Evolutionary conservation across 164 flowering plant genomes (phyloP).

Genomic region (Echeveria elegans): DNA sequence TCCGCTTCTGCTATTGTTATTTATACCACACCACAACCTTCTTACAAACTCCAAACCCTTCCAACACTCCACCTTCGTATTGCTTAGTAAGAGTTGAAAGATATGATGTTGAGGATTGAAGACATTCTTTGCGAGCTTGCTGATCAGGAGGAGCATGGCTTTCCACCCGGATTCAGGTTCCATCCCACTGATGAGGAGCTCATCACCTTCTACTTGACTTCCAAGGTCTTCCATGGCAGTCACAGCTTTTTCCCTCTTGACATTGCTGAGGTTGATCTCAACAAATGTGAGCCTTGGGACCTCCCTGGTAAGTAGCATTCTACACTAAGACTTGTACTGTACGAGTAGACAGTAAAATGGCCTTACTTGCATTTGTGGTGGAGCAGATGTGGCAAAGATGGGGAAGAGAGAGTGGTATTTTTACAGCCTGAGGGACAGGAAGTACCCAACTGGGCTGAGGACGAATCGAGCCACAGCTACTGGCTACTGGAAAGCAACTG

Average conservation of each 20-base stretch:
- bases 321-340: neutral
- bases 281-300: slow-evolving; percentile 82
- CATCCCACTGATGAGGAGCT: slow-evolving; percentile 95
- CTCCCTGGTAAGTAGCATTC: slow-evolving; percentile 71
- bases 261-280: slow-evolving; percentile 76
- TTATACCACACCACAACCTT: slow-evolving; percentile 14
- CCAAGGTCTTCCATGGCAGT: slow-evolving; percentile 51
- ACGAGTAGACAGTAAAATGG: neutral
- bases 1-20: neutral
- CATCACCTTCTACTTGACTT: slow-evolving; percentile 67
- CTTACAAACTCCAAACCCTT: neutral
- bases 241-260: slow-evolving; percentile 38
- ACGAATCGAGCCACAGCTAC: slow-evolving; percentile 10
- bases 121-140: neutral
- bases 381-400: slow-evolving; percentile 6
- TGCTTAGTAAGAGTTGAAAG: neutral
- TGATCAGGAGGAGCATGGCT: slow-evolving; percentile 24
- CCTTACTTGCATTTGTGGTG: neutral
- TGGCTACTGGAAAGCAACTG: slow-evolving; percentile 14
- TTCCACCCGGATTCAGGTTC: slow-evolving; percentile 87
- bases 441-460: slow-evolving; percentile 10
- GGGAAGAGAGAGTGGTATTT: slow-evolving; percentile 12
- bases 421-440: slow-evolving; percentile 9
- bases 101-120: slow-evolving; percentile 1
- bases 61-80: neutral